Percentiles rank a stretch among this genome's conserved stretches.
Evolutionary conservation across 2,329 filamentous ascomycete species (phyloP).

Genomic region (Thielaviopsis ethacetica): DNA sequence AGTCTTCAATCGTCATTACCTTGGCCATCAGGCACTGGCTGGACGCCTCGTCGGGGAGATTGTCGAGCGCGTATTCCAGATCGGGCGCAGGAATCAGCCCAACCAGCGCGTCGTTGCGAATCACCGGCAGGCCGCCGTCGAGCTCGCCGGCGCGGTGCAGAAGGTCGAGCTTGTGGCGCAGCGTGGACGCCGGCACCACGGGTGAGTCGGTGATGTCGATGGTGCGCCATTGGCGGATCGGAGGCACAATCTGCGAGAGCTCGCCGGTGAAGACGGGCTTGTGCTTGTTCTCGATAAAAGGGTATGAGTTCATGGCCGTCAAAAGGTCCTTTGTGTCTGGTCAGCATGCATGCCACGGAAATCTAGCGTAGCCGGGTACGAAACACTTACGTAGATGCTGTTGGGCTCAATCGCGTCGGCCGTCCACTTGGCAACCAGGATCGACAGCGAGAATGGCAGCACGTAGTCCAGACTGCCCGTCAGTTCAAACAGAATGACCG

Average conservation of each 20-base stretch:
- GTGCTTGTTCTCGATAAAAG: slow-evolving; percentile 91
- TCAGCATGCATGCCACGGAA: no score
- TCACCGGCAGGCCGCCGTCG: slow-evolving; percentile 78
- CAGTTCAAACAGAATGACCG: slow-evolving; percentile 88
- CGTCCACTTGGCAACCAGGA: slow-evolving; percentile 95
- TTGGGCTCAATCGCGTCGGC: slow-evolving; percentile 87
- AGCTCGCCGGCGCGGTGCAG: slow-evolving; percentile 77
- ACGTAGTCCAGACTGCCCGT: slow-evolving; percentile 93
- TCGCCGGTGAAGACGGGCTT: slow-evolving; percentile 83
- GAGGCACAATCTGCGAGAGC: slow-evolving; percentile 70
- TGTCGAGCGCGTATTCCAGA: slow-evolving; percentile 81
- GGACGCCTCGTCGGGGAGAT: slow-evolving; percentile 56
- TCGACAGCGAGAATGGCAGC: slow-evolving; percentile 78
- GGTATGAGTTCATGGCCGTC: slow-evolving; percentile 94
- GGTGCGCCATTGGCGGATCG: slow-evolving; percentile 54
- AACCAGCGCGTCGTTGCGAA: slow-evolving; percentile 63
- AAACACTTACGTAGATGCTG: slow-evolving; percentile 72
- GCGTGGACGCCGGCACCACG: slow-evolving; percentile 56
- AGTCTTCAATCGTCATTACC: slow-evolving; percentile 44
- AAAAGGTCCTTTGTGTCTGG: no score
- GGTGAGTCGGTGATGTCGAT: slow-evolving; percentile 82
- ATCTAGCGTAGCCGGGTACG: no score
- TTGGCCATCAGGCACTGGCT: slow-evolving; percentile 70
- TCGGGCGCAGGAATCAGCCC: slow-evolving; percentile 89
- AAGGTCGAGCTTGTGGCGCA: slow-evolving; percentile 66